Percentiles rank a stretch among this genome's conserved stretches.
Evolutionary conservation across 805 yeast genomes (phyloP).

Genomic region (Candida dendrica): DNA sequence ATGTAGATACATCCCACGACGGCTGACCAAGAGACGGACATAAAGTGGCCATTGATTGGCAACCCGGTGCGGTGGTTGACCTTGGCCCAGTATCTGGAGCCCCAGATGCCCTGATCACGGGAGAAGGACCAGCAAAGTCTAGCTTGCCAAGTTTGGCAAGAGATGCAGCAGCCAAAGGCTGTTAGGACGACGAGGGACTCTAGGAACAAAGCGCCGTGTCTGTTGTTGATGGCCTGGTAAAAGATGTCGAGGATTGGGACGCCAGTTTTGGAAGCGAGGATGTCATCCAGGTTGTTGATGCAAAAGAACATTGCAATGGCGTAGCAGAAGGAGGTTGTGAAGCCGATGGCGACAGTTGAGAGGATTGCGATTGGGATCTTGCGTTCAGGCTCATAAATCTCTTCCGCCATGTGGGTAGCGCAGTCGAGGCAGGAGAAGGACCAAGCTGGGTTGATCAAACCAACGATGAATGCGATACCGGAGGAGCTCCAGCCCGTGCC

Average conservation of each 20-base stretch:
- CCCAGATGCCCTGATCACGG: constrained; percentile 56
- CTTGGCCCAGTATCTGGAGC: constrained; percentile 40
- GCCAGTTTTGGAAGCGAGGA: constrained; percentile 43
- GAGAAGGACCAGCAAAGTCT: constrained; percentile 64
- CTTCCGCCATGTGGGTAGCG: constrained; percentile 70
- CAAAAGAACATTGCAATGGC: constrained; percentile 52
- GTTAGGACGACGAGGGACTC: constrained; percentile 42
- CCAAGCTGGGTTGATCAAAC: constrained; percentile 67
- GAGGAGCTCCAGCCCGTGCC: constrained; percentile 54
- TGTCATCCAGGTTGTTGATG: constrained; percentile 43
- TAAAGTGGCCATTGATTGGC: constrained; percentile 54
- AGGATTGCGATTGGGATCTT: constrained; percentile 56
- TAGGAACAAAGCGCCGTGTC: constrained; percentile 48
- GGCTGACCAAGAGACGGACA: constrained; percentile 46
- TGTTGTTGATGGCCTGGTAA: constrained; percentile 46
- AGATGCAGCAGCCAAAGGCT: constrained; percentile 51
- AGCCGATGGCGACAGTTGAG: constrained; percentile 59
- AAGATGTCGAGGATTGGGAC: constrained; percentile 59
- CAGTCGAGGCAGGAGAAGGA: constrained; percentile 62
- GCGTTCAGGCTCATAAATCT: constrained; percentile 42
- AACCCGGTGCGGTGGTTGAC: constrained; percentile 40
- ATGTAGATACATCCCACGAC: constrained; percentile 54
- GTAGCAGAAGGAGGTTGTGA: constrained; percentile 49
- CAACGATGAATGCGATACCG: constrained; percentile 61
- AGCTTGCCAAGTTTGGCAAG: constrained; percentile 64